Evolutionary conservation across 2,329 filamentous ascomycete species (phyloP), one percentile per base, ranked within the genome.

Genomic region (Tolypocladium guangdongense): DNA sequence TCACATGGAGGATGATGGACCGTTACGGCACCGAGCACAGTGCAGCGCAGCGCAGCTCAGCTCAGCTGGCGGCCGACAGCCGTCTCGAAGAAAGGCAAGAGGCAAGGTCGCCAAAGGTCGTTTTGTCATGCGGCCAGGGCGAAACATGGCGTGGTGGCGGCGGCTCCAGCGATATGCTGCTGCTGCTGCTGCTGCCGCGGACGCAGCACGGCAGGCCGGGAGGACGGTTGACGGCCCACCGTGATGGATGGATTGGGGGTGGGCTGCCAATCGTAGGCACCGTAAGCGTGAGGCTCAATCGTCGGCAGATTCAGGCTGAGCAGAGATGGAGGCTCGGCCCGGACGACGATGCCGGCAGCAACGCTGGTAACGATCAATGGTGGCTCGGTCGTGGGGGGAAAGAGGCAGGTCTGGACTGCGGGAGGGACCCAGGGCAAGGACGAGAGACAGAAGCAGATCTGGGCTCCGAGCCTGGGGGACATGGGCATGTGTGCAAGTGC

Each of bases 1-100:
- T 62, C 59, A 57, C 60, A 62, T 63, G 56, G 54, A 47, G 47
- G 47, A 22, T 24, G 58, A 63, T 61, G 54, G 58, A 56, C 56
- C 55, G 16, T 30, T 18, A 12, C 27, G 43, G n/a, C 43, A n/a
- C 16, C 27, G 27, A 46, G 43, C 27, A 20, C 27, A 45, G 7
- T 8, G 39, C 41, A n/a, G 43, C 43, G 27, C 30, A 46, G 43
- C 16, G n/a, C 41, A 45, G 24, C 24, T 27, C 16, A 2, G 43
- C 43, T 32, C 27, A 46, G 43, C 27, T 32, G 27, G 27, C 43
- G 43, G 22, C 27, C 43, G 27, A 14, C 3, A 20, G 27, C 24
- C 43, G 43, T 32, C 7, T 32, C 43, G 43, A 46, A 43, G 48
- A 55, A 52, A 54, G 35, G 55, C 49, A 20, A 46, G 43, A 46